Base-by-base conservation (phyloP, 2,329 filamentous ascomycete genomes). In the Pezicula neosporulosa region DNA sequence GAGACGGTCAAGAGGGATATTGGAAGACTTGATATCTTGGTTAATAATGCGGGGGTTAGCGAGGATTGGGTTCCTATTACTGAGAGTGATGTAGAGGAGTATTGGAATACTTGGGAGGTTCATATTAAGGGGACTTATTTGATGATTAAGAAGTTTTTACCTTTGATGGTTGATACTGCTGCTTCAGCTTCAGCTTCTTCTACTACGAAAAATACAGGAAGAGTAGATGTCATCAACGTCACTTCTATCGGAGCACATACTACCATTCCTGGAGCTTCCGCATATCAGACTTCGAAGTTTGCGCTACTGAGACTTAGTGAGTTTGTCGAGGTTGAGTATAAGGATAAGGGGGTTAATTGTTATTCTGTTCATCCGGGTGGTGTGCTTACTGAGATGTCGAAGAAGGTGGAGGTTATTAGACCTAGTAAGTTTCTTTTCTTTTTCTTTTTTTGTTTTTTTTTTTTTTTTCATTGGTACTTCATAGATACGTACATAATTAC, bases 111-210 rank as follows among this genome's bases (percentile, higher is more conserved):
- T 7, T 76, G 70, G 59, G 72, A 77, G 30, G 71, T 78, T 42
- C 80, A 81, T 52, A 61, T 80, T 24, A 74, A 70, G 43, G 77
- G 78, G 0, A 66, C 70, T 0, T 76, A 77, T 41, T 66, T 79
- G 7, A 58, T 71, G 15, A 70, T 72, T 2, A 64, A 66, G 7
- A 68, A 69, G 0, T 79, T 83, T 54, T 60, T 82, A 13, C 75
- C 77, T 0, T 48, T 77, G 28, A 53, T 81, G 36, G 56, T 75
- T 5, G 56, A 64, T 19, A 64, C 53, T n/a, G n/a, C n/a, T n/a
- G n/a, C n/a, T n/a, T n/a, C n/a, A n/a, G n/a, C n/a, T n/a, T n/a
- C n/a, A n/a, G n/a, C n/a, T n/a, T n/a, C n/a, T n/a, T n/a, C n/a
- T n/a, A n/a, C 66, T 13, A 52, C 63, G 47, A 72, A 71, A 58